These are phyloP conservation scores for Colletotrichum abscissum DNA, from an alignment of 2,329 filamentous ascomycete genomes.

Conservation along the genomic window DNA sequence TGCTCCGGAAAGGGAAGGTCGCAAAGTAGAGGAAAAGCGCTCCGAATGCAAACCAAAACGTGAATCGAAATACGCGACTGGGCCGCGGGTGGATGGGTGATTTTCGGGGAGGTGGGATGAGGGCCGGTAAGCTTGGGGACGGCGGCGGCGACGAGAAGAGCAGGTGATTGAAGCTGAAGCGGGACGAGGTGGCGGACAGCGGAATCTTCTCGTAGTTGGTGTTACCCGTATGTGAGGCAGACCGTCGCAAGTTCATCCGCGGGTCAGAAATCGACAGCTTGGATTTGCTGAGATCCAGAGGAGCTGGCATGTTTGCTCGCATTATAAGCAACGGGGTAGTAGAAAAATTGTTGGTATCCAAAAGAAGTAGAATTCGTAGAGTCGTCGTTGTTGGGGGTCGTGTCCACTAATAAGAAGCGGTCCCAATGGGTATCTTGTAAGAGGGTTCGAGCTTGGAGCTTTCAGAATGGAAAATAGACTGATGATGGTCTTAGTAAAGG, in stretches of 20 bases:
- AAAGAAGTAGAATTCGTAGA: slow-evolving; percentile 29
- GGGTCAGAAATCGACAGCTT: slow-evolving; percentile 66
- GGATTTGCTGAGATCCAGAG: slow-evolving; percentile 56
- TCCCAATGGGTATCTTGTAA: slow-evolving; percentile 32
- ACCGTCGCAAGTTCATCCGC: slow-evolving; percentile 68
- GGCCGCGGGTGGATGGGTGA: slow-evolving; percentile 67
- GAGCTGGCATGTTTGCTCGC: slow-evolving; percentile 54
- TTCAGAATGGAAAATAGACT: slow-evolving; percentile 25
- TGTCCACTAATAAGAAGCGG: slow-evolving; percentile 15
- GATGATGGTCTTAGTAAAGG: slow-evolving; percentile 20
- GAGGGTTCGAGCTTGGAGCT: slow-evolving; percentile 15
- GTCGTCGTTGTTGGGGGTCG: slow-evolving; percentile 17
- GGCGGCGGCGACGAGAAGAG: slow-evolving; percentile 74
- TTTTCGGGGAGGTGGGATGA: slow-evolving; percentile 74
- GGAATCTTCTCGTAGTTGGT: slow-evolving; percentile 59
- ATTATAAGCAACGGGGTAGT: slow-evolving; percentile 26
- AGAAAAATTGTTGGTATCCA: slow-evolving; percentile 17
- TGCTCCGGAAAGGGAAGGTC: slow-evolving; percentile 45
- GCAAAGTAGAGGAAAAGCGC: slow-evolving; percentile 63
- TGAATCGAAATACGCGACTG: slow-evolving; percentile 65
- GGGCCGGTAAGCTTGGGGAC: slow-evolving; percentile 76
- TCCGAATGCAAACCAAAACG: slow-evolving; percentile 65
- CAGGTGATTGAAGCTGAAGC: slow-evolving; percentile 75
- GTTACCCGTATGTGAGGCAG: slow-evolving; percentile 62
- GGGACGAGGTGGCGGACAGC: slow-evolving; percentile 69